Percentiles rank a stretch among this genome's conserved stretches.
Evolutionary conservation across 352 stramenopile genomes (phyloP).

Genomic region (Globisporangium abappressorium): DNA sequence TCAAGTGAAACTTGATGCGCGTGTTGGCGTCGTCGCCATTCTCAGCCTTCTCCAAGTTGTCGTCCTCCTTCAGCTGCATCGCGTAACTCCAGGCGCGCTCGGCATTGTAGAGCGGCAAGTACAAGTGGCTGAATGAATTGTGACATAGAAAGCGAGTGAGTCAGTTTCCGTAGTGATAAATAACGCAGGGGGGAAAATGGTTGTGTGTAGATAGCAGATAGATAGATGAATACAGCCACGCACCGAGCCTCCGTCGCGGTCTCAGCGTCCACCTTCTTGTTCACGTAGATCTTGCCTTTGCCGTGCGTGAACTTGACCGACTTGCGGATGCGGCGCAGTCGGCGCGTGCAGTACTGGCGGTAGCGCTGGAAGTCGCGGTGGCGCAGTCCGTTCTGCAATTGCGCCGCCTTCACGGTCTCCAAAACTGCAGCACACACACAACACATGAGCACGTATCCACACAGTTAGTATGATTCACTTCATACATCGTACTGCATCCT

Average conservation of each 20-base stretch:
- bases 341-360: conserved; percentile 87
- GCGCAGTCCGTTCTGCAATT: conserved; percentile 88
- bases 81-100: conserved; percentile 90
- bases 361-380: conserved; percentile 91
- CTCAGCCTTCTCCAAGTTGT: conserved; percentile 85
- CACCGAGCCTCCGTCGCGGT: conserved; percentile 61
- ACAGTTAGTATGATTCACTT: background rate
- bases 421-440: conserved; percentile 37
- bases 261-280: conserved; percentile 85
- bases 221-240: conserved; percentile 3
- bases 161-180: background rate
- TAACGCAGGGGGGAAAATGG: background rate
- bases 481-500: background rate
- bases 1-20: conserved; percentile 88
- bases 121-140: conserved; percentile 45
- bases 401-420: conserved; percentile 87
- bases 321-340: conserved; percentile 85
- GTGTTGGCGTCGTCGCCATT: conserved; percentile 83
- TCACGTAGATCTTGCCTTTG: conserved; percentile 80
- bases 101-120: conserved; percentile 88
- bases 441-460: background rate
- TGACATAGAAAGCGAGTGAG: conserved; percentile 6
- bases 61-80: conserved; percentile 90
- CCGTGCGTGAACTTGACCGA: conserved; percentile 86
- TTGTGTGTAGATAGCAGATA: background rate